Conservation (phyloP, 2,329 filamentous ascomycete species). For the Aspergillus fumigatiaffinis region DNA sequence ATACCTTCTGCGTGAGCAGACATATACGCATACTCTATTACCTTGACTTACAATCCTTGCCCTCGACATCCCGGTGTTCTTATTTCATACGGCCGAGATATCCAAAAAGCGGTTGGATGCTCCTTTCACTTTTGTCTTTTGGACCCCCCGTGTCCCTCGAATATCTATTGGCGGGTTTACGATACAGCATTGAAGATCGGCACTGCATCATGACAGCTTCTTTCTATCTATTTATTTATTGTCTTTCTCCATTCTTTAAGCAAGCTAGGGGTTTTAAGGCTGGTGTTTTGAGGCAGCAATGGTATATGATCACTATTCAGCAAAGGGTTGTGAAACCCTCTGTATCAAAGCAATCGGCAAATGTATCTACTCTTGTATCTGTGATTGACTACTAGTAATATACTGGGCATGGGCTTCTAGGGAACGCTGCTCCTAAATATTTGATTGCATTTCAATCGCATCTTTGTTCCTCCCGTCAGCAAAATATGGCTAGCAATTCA, state of each 20-base stretch:
- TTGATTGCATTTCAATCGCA: neutral
- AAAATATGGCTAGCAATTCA: neutral
- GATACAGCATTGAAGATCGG: neutral
- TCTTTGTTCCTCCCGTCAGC: neutral
- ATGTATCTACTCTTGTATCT: constrained; percentile 9
- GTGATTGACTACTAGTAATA: constrained; percentile 9
- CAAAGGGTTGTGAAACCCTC: constrained; percentile 2
- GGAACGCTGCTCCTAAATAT: neutral
- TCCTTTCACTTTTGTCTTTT: neutral
- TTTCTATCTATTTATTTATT: neutral
- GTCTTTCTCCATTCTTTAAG: neutral
- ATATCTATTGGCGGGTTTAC: neutral
- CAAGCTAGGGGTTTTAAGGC: neutral
- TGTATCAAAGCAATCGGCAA: constrained; percentile 6
- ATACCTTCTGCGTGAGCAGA: neutral
- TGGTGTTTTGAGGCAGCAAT: neutral
- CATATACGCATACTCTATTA: constrained; percentile 4
- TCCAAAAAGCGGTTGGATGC: neutral
- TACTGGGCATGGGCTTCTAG: neutral
- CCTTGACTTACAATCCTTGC: neutral
- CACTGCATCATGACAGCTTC: neutral
- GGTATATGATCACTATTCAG: neutral
- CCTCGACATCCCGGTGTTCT: neutral
- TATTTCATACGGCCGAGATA: neutral
- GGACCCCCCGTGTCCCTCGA: neutral